Evolutionary conservation across 345 rosid species (phyloP), one percentile per base, ranked within the genome.

Genomic region (Heritiera littoralis): DNA sequence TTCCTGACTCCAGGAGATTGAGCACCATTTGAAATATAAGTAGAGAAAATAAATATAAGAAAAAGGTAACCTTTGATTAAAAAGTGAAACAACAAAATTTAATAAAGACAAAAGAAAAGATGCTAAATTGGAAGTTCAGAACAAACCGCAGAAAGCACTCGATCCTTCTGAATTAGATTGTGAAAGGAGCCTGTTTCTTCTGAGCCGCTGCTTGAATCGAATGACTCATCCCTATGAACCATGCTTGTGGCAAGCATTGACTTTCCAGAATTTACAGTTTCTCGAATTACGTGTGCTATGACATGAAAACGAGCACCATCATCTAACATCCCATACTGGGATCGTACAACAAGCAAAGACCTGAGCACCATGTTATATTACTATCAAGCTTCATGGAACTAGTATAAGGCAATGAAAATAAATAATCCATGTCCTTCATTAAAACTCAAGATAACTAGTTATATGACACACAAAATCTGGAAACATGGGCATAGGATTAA

Each of bases 261-360:
- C 84, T 95, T 95, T 72, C 98, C 98, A 75, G 88, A 92, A 76
- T 79, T 90, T 74, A 95, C 92, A 45, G 95, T 92, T 86, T 95
- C 98, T 75, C 97, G 94, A 79, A 95, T 92, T 85, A 95, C 84
- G 77, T 92, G 98, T 0, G 98, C 89, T 75, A 95, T 87, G 35
- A 95, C 92, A 91, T 95, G 98, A 80, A 91, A 90, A 76, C 98
- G 92, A 83, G 95, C 91, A 78, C 98, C 98, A 68, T 91, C 96
- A 80, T 95, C 95, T 75, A 92, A 83, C 81, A 77, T 83, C 79
- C 94, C 95, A 85, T 87, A 95, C 80, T 89, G 90, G 70, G 94
- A 90, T 86, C 95, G 89, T 66, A 95, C 85, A 59, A 88, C 84
- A 81, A 95, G 95, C 86, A 95, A 89, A 81, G 88, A 88, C 96